A percentile compares a stretch with the other conserved stretches of the same genome.
Conservation (phyloP, 23 red algal species). For the Rhodosorus marinus region DNA sequence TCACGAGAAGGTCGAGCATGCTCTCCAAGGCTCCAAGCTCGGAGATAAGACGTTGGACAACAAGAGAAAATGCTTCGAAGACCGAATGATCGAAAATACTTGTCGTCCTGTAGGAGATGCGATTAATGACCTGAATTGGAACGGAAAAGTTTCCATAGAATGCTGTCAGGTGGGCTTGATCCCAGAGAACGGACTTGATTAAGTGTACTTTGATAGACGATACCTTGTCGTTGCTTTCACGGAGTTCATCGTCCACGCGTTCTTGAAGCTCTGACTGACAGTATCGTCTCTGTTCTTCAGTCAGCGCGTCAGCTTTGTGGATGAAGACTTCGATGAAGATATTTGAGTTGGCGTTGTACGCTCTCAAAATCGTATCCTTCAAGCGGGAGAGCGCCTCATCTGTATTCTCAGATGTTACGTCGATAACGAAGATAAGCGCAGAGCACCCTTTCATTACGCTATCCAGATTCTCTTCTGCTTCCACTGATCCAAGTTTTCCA, state of each 20-base stretch:
- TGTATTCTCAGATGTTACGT: neutral
- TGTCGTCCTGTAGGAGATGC: constrained; percentile 3
- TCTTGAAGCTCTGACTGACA: constrained; percentile 6
- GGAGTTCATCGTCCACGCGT: constrained; percentile 1
- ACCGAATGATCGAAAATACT: constrained; percentile 25
- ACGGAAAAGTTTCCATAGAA: neutral
- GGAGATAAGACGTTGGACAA: constrained; percentile 1
- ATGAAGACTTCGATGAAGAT: constrained; percentile 16
- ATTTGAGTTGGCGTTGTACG: neutral
- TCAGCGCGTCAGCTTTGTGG: constrained; percentile 10
- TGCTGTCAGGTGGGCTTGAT: neutral
- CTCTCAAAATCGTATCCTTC: constrained; percentile 3
- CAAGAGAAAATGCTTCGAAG: constrained; percentile 9
- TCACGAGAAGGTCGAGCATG: constrained; percentile 7
- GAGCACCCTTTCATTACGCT: constrained; percentile 1
- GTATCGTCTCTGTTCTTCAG: constrained; percentile 1
- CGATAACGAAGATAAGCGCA: constrained; percentile 12
- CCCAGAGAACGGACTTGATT: neutral
- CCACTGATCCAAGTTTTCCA: constrained; percentile 3
- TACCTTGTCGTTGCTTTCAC: neutral
- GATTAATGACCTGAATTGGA: neutral
- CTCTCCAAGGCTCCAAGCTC: constrained; percentile 3
- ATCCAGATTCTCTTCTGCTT: constrained; percentile 3
- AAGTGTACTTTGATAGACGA: no score
- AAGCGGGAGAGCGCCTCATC: constrained; percentile 4